Percentiles rank a stretch among this genome's conserved stretches.
Evolutionary conservation across 148 eudicot genomes (phyloP).

Genomic region (Silene conica): DNA sequence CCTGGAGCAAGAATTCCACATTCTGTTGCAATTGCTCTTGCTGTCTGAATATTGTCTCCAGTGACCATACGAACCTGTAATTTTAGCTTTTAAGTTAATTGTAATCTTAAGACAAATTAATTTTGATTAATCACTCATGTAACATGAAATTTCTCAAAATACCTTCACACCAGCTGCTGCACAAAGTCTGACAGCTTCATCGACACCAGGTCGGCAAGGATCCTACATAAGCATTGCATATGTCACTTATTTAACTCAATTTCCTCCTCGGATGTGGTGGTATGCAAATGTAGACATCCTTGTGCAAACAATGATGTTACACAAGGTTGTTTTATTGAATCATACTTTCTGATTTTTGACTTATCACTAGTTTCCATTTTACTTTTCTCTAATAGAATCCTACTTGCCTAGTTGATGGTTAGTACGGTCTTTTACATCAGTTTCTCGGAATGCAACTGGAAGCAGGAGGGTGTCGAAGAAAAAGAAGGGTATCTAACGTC

Average conservation of each 20-base stretch:
- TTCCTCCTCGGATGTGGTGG: background rate
- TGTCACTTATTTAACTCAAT: background rate
- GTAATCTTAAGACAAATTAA: background rate
- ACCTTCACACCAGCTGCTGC: slow-evolving; percentile 87
- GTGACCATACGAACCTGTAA: slow-evolving; percentile 93
- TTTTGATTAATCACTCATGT: background rate
- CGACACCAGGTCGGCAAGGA: slow-evolving; percentile 93
- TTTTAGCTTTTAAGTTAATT: slow-evolving; percentile 2
- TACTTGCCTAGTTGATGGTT: too few relatives aligned
- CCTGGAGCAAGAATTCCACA: slow-evolving; percentile 76
- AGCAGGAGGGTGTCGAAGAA: too few relatives aligned
- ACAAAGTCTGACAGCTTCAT: slow-evolving; percentile 72
- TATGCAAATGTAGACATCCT: background rate
- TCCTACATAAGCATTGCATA: slow-evolving; percentile 49
- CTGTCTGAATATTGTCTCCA: slow-evolving; percentile 92
- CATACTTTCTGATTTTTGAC: too few relatives aligned
- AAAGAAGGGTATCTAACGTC: too few relatives aligned
- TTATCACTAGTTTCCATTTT: too few relatives aligned
- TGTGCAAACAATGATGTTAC: too few relatives aligned
- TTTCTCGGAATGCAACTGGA: too few relatives aligned
- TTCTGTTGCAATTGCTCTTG: slow-evolving; percentile 85
- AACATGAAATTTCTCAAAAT: background rate
- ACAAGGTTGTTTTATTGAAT: background rate
- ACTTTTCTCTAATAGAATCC: too few relatives aligned
- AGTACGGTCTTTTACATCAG: too few relatives aligned